These are phyloP conservation scores for Theileria annulata DNA, from an alignment of 169 alveolate species.

Conservation along the genomic window DNA sequence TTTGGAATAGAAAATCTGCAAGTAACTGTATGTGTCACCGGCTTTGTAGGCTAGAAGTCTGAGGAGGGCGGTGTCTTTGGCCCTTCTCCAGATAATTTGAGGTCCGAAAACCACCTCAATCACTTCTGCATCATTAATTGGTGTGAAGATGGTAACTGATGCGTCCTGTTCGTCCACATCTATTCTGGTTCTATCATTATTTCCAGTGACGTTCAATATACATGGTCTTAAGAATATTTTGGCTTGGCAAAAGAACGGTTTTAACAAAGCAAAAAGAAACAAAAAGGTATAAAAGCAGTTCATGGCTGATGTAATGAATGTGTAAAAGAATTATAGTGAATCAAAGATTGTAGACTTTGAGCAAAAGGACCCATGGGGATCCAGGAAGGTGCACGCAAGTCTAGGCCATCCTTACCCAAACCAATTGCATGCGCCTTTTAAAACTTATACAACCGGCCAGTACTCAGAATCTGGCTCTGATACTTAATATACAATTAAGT, in stretches of 20 bases:
- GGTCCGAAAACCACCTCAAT: not conserved
- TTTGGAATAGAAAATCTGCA: not conserved
- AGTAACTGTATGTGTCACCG: not conserved
- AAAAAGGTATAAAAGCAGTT: no score
- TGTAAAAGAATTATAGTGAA: no score
- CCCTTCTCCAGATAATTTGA: not conserved
- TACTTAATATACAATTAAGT: no score
- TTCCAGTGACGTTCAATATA: not conserved
- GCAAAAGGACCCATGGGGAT: not conserved
- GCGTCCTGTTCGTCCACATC: not conserved
- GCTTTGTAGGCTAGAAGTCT: not conserved
- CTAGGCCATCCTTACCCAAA: not conserved
- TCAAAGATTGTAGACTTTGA: not conserved
- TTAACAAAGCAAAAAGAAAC: no score
- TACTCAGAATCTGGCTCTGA: no score
- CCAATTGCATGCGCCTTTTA: no score
- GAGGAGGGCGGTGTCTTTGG: not conserved
- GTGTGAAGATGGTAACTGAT: not conserved
- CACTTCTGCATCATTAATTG: not conserved
- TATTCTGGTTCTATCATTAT: not conserved
- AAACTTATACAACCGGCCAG: no score
- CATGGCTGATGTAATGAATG: no score
- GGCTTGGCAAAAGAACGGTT: no score
- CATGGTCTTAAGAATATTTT: no score
- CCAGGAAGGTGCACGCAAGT: slow-evolving; percentile 1